Percentiles rank a stretch among this genome's conserved stretches.
Evolutionary conservation across 2,329 filamentous ascomycete genomes (phyloP).

Genomic region (Hypoxylon sp.): DNA sequence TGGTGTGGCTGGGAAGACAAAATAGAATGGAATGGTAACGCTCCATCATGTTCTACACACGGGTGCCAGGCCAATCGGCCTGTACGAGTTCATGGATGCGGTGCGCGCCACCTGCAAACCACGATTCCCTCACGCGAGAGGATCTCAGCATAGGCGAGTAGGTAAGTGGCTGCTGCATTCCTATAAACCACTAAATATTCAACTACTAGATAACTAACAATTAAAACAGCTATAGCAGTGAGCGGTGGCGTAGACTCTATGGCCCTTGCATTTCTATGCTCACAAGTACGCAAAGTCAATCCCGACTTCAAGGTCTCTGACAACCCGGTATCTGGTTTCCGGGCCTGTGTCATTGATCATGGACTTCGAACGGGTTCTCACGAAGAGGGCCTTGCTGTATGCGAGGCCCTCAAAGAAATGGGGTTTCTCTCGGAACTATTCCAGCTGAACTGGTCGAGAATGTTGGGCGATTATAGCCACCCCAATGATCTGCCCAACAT

Average conservation of each 20-base stretch:
- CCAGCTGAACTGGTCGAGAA: slow-evolving; percentile 60
- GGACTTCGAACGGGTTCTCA: slow-evolving; percentile 60
- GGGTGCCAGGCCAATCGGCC: slow-evolving; percentile 50
- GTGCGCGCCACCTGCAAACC: slow-evolving; percentile 59
- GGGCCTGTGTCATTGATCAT: slow-evolving; percentile 66
- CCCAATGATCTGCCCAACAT: slow-evolving; percentile 67
- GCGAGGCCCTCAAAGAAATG: slow-evolving; percentile 46
- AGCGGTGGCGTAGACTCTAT: slow-evolving; percentile 98
- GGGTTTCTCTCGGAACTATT: slow-evolving; percentile 44
- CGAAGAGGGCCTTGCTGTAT: slow-evolving; percentile 61
- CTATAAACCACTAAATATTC: neutral
- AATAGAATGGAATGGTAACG: slow-evolving; percentile 53
- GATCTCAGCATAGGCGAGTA: slow-evolving; percentile 50
- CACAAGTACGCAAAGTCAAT: slow-evolving; percentile 51
- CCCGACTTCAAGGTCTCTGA: slow-evolving; percentile 54
- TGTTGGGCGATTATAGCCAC: slow-evolving; percentile 40
- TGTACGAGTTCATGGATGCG: slow-evolving; percentile 57
- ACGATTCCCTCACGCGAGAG: slow-evolving; percentile 56
- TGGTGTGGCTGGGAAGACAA: slow-evolving; percentile 4
- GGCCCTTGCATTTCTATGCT: slow-evolving; percentile 83
- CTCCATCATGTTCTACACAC: slow-evolving; percentile 52
- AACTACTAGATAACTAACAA: slow-evolving; percentile 4
- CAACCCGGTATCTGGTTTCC: slow-evolving; percentile 53
- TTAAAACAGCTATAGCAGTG: slow-evolving; percentile 74
- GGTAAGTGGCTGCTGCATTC: slow-evolving; percentile 47